phyloP scores from a whole-genome alignment of 805 yeast genomes.

The Torulaspora delbrueckii region DNA sequence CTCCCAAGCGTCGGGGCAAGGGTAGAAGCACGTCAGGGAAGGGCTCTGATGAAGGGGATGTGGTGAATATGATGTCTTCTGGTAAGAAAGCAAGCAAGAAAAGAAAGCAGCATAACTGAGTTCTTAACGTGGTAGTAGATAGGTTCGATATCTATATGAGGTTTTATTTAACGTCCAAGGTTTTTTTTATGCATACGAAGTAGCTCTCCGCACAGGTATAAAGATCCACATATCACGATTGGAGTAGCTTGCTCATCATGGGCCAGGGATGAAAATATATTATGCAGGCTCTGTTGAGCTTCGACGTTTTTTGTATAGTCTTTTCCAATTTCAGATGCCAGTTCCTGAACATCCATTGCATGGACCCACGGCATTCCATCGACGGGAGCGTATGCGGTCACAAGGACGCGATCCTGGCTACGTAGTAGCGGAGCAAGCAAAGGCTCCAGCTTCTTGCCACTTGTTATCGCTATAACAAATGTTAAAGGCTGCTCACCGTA shows the following conservation, averaged over 20 bases:
- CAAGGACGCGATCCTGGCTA: constrained; percentile 51
- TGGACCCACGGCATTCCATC: constrained; percentile 94
- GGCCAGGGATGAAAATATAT: constrained; percentile 28
- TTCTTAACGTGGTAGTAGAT: not conserved
- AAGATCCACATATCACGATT: constrained; percentile 62
- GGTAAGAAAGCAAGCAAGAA: not conserved
- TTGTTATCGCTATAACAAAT: constrained; percentile 70
- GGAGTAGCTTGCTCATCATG: constrained; percentile 12
- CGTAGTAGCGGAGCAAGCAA: constrained; percentile 49
- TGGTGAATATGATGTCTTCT: not conserved
- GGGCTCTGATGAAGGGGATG: not conserved
- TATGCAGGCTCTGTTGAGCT: constrained; percentile 23
- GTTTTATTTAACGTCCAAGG: not conserved
- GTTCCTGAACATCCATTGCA: constrained; percentile 37
- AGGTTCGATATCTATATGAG: not conserved
- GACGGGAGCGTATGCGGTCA: constrained; percentile 62
- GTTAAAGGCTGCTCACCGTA: constrained; percentile 31
- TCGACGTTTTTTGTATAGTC: constrained; percentile 32
- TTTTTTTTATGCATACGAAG: constrained; percentile 36
- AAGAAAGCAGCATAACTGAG: constrained; percentile 6
- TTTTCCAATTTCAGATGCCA: constrained; percentile 20
- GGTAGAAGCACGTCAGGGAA: not conserved
- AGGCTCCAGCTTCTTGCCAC: constrained; percentile 56
- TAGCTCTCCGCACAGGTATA: constrained; percentile 61
- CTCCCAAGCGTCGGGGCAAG: not conserved